Evolutionary conservation across 441 rosid species (phyloP).

Genomic region (Metrosideros polymorpha): DNA sequence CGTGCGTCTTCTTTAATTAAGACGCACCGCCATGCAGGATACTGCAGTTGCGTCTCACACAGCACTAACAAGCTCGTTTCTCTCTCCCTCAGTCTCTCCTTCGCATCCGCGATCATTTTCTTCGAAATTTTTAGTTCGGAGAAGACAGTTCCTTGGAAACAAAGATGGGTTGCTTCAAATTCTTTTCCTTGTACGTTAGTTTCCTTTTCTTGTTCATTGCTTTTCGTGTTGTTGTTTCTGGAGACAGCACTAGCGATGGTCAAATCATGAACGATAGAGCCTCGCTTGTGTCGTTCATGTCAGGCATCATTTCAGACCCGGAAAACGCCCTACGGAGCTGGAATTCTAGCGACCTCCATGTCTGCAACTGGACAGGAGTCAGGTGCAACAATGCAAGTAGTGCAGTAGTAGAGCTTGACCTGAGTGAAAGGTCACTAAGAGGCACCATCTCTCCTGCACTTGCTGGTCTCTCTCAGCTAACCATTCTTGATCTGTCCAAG

Average conservation of each 20-base stretch:
- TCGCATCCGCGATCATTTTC: neutral
- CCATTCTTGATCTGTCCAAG: conserved; percentile 61
- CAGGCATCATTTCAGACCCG: conserved; percentile 46
- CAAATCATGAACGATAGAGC: conserved; percentile 17
- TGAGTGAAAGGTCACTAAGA: conserved; percentile 42
- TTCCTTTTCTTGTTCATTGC: conserved; percentile 20
- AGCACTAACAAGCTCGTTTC: neutral
- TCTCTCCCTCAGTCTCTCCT: neutral
- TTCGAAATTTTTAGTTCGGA: neutral
- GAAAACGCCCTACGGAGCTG: conserved; percentile 33
- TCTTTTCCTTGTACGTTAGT: conserved; percentile 12
- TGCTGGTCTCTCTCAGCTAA: conserved; percentile 50
- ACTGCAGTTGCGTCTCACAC: neutral
- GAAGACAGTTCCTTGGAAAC: neutral
- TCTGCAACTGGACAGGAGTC: conserved; percentile 74
- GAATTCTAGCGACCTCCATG: conserved; percentile 32
- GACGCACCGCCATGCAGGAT: neutral
- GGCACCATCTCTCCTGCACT: conserved; percentile 64
- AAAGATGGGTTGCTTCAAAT: conserved; percentile 26
- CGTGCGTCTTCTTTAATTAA: neutral
- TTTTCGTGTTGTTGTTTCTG: conserved; percentile 13
- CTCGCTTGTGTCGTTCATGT: conserved; percentile 52
- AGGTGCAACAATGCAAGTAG: conserved; percentile 40
- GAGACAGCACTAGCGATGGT: conserved; percentile 9
- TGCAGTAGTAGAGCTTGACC: conserved; percentile 38